Evolutionary conservation across 768 basidiomycete species (phyloP), one percentile per base, ranked within the genome.

Genomic region (Tubosaeta brunneosetosa): DNA sequence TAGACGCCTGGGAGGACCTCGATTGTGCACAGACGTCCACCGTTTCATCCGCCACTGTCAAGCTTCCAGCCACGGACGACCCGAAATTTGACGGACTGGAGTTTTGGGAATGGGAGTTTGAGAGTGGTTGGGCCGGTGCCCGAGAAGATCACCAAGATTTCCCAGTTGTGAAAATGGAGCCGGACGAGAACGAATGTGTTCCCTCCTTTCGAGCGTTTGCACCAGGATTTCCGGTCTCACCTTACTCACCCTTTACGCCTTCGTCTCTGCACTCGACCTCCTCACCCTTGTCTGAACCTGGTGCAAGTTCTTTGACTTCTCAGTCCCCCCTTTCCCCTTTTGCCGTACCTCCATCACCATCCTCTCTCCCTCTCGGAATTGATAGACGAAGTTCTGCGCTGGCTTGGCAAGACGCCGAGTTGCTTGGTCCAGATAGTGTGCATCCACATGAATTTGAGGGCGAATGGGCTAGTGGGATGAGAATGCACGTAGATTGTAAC

Each of bases 1-100:
- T 87, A 41, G 84, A 86, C 51, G 80, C 80, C 16, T 89, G 86
- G 86, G 86, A 88, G 47, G 77, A 79, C 57, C 74, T 82, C 53
- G 83, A 85, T 59, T 61, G 68, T 19, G 55, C 61, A 12, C 62
- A 56, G 11, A 59, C 59, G 26, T 65, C 59, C 29, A 68, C 58
- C 6, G 56, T 65, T 10, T 60, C 62, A 16, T 61, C 62, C 61
- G 66, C 50, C 63, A 69, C 59, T 6, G 56, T 66, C 52, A 67
- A 69, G 45, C 37, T 66, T 43, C 65, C 65, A 25, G 38, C 44
- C 11, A 59, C 75, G 34, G 72, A 72, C 3, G 77, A 74, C 25
- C 62, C 74, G 25, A 74, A 73, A 50, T 73, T 78, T 19, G 72
- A 76, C n/a, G 69, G 75, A 48, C 67, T 78, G 22, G 67, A 69